Conservation (phyloP, 2,329 filamentous ascomycete species). For the Corynespora cassiicola region DNA sequence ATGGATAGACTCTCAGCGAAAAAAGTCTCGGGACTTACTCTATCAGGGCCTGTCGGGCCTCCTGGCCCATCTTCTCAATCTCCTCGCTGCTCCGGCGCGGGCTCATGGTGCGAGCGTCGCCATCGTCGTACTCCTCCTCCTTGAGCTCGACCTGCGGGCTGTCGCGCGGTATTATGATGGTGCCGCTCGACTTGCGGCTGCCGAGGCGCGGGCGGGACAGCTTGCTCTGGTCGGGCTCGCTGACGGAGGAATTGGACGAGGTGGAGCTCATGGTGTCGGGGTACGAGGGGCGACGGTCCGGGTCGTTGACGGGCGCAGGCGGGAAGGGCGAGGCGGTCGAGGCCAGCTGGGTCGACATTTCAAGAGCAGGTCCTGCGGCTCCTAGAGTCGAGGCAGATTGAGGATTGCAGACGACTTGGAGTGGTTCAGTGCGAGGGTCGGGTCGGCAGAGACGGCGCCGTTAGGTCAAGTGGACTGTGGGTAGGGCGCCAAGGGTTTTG, state of each 20-base stretch:
- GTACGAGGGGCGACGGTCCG: slow-evolving; percentile 31
- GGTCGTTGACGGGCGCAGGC: slow-evolving; percentile 24
- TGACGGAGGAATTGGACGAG: slow-evolving; percentile 54
- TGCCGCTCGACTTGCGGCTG: slow-evolving; percentile 79
- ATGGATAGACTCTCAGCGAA: too few species aligned
- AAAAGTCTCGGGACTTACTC: slow-evolving; percentile 55
- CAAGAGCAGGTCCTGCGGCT: slow-evolving; percentile 10
- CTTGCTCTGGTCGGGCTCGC: slow-evolving; percentile 41
- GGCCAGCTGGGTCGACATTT: slow-evolving; percentile 26
- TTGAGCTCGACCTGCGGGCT: slow-evolving; percentile 74
- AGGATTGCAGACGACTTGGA: background rate
- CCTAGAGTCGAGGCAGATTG: slow-evolving; percentile 6
- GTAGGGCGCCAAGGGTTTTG: slow-evolving; percentile 25
- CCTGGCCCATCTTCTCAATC: slow-evolving; percentile 83
- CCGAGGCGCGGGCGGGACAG: slow-evolving; percentile 70
- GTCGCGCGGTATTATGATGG: slow-evolving; percentile 81
- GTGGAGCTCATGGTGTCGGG: slow-evolving; percentile 46
- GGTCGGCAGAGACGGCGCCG: slow-evolving; percentile 25
- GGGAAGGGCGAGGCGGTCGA: slow-evolving; percentile 34
- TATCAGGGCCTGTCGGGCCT: slow-evolving; percentile 72
- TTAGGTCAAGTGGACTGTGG: slow-evolving; percentile 27
- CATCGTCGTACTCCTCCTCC: slow-evolving; percentile 79
- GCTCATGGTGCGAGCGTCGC: slow-evolving; percentile 94
- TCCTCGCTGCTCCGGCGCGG: slow-evolving; percentile 90
- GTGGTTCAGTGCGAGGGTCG: background rate